Evolutionary conservation across 148 eudicot species (phyloP), one percentile per base, ranked within the genome.

Genomic region (Nepenthes mirabilis): DNA sequence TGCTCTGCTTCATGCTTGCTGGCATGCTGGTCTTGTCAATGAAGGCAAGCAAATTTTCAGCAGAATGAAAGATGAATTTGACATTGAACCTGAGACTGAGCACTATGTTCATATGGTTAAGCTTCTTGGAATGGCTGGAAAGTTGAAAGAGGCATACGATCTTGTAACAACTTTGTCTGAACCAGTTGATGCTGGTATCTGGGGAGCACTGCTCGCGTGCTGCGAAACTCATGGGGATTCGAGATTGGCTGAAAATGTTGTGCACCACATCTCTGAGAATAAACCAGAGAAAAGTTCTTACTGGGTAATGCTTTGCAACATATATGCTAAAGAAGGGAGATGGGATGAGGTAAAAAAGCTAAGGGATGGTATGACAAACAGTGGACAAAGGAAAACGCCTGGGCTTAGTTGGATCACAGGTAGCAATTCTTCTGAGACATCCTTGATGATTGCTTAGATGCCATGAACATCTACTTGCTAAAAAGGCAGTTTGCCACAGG

Each of bases 141-240:
- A 76, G 59, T 75, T 90, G 62, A 78, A 80, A 50, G 87, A 90
- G 75, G 91, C 97, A 37, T 81, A 80, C 60, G 57, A 53, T 52
- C 76, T 87, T 52, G 53, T 87, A 33, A 48, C 63, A n/a, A 66
- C 72, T 14, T 64, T 84, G 73, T 59, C 79, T 32, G 71, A 71
- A 65, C 88, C 86, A 8, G 79, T 87, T 61, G 83, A 87, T 65
- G 71, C 79, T 32, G 75, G 91, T 55, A 65, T 90, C 54, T 84
- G 89, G 91, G 97, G 97, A 63, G 97, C 97, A 37, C 78, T 90
- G 56, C 65, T 90, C 34, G 80, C 89, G 14, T 80, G 97, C 60
- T 90, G 95, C 71, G 82, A 87, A 72, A 74, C 67, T 72, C 75
- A 77, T 62, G 80, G 84, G 58, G 78, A 84, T 66, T 66, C 78